A percentile compares a stretch with the other conserved stretches of the same genome.
Evolutionary conservation across 306 rosid species (phyloP).

Genomic region (Prunus fruticosa): DNA sequence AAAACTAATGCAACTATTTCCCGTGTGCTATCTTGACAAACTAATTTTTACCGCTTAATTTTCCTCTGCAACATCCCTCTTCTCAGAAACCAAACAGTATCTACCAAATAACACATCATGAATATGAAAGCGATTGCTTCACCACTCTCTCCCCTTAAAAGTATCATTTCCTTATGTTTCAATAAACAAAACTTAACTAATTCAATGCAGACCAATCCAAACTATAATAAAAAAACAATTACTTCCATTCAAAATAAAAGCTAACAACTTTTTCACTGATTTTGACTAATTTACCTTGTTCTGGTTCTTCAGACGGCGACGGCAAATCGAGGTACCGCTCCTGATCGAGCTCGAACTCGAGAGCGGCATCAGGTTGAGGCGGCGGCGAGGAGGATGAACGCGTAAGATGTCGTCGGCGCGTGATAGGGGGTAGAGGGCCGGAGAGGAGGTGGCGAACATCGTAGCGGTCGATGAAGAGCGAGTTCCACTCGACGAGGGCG

Average conservation of each 20-base stretch:
- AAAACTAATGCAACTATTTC: not conserved
- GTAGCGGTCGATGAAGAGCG: slow-evolving; percentile 85
- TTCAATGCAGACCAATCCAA: not conserved
- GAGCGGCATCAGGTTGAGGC: slow-evolving; percentile 30
- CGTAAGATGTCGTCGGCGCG: slow-evolving; percentile 44
- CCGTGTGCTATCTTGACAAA: not conserved
- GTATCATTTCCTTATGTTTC: not conserved
- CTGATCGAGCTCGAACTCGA: slow-evolving; percentile 52
- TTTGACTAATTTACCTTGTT: slow-evolving; percentile 44
- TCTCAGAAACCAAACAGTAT: not conserved
- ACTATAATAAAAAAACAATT: not conserved
- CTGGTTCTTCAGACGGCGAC: slow-evolving; percentile 35
- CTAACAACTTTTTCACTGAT: not conserved
- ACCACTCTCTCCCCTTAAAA: not conserved
- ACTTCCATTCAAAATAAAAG: not conserved
- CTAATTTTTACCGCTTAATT: not conserved
- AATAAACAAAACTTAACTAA: not conserved
- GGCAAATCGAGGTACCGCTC: slow-evolving; percentile 81
- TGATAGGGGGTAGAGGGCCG: slow-evolving; percentile 59
- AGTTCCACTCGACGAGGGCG: slow-evolving; percentile 84
- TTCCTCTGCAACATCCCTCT: not conserved
- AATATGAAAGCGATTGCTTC: not conserved
- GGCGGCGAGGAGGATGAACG: slow-evolving; percentile 11
- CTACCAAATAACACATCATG: not conserved
- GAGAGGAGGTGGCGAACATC: slow-evolving; percentile 89